Base-by-base conservation (phyloP, 108 stramenopile genomes). In the Nitzschia putrida region DNA sequence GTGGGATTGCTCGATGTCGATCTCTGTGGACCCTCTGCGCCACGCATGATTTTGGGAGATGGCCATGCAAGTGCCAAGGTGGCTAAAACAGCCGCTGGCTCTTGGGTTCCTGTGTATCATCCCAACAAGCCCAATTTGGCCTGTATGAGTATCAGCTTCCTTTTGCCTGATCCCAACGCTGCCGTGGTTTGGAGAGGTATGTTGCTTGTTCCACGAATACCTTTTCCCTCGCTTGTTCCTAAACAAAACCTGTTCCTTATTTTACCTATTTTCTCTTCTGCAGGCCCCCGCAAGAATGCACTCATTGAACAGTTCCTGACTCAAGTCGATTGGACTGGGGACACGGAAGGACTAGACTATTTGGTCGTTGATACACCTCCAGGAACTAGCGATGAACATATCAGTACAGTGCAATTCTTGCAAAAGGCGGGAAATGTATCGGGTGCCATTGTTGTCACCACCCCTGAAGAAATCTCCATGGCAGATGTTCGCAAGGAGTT, bases 301-400 rank as follows among this genome's bases (percentile, higher is more conserved):
- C 83, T 99, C 21, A 99, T 99, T 79, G 95, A 97, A 80, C 98
- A 99, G 76, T 99, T 99, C 71, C 78, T 99, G 53, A 98, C 97
- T 8, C 88, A 96, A 58, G 91, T 94, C 0, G 86, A 87, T 78
- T 94, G 94, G 92, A 86, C 83, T 0, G 87, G 86, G 3, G 88
- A 84, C 23, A 82, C 80, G 44, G 85, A 75, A 29, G 97, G 95
- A 12, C 80, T 99, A 54, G 98, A 99, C 83, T 99, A 97, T 72
- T 75, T 99, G 22, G 83, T 99, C 60, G 82, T 99, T 24, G 99
- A 99, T 80, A 99, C 98, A 21, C 99, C 99, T 13, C 99, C 99
- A 2, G 99, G 99, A 42, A 99, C 99, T 16, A 92, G 89, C 61
- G 99, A 99, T 74, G 99, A 99, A 75, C 99, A 99, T 69, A 99